phyloP scores from a whole-genome alignment of 164 flowering plant species.

The Vitis rotundifolia region DNA sequence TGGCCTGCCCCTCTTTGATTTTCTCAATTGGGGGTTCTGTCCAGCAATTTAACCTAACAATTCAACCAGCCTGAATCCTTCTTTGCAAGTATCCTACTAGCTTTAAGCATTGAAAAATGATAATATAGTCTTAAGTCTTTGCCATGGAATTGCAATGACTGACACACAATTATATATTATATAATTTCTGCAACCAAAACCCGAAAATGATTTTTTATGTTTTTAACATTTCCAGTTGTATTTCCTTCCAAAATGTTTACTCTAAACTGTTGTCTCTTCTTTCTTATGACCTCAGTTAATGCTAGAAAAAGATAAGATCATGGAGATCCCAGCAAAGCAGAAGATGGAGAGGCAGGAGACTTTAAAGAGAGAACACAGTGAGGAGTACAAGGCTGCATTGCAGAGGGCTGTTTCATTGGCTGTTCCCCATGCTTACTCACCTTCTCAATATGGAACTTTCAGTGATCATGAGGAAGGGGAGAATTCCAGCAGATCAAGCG shows the following conservation, averaged over 20 bases:
- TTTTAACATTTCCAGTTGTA: neutral
- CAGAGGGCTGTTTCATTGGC: slow-evolving; percentile 66
- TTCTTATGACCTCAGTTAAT: slow-evolving; percentile 46
- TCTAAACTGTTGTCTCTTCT: neutral
- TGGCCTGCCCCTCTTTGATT: neutral
- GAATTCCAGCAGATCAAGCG: slow-evolving; percentile 22
- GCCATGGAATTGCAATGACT: too few relatives aligned
- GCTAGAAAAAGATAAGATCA: slow-evolving; percentile 58
- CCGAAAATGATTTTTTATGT: too few relatives aligned
- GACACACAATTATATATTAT: too few relatives aligned
- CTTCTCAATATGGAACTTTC: slow-evolving; percentile 81
- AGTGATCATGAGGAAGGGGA: slow-evolving; percentile 37
- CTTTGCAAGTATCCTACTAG: too few relatives aligned
- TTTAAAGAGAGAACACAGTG: slow-evolving; percentile 59
- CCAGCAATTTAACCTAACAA: too few relatives aligned
- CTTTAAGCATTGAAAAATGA: too few relatives aligned
- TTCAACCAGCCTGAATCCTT: too few relatives aligned
- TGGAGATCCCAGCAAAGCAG: slow-evolving; percentile 79
- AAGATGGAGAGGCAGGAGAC: slow-evolving; percentile 75
- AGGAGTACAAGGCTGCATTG: slow-evolving; percentile 83
- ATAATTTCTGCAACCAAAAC: too few relatives aligned
- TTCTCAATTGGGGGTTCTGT: too few relatives aligned
- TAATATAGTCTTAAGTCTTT: too few relatives aligned
- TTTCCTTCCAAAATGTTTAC: too few relatives aligned
- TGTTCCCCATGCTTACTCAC: slow-evolving; percentile 68